These are phyloP conservation scores for Aspergillus proliferans DNA, from an alignment of 2,329 filamentous ascomycete genomes.

Conservation along the genomic window DNA sequence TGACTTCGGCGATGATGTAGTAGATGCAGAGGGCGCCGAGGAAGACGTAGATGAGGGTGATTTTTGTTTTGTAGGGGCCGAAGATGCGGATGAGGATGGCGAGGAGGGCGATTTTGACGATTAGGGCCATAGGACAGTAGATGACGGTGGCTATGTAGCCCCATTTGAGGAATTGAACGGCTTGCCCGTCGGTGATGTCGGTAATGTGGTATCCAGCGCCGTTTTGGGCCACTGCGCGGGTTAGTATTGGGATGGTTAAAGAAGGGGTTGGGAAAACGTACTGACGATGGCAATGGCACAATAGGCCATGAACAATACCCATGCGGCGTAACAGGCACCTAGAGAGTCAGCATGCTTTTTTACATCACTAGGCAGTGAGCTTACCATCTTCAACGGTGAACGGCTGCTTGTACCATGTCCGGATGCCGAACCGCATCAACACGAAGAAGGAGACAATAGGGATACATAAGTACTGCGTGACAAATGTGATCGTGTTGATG, in stretches of 20 bases:
- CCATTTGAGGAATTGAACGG: constrained; percentile 23
- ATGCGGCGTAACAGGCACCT: constrained; percentile 9
- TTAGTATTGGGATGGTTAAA: background rate
- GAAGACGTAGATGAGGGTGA: constrained; percentile 30
- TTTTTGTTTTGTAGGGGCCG: constrained; percentile 26
- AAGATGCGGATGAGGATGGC: constrained; percentile 35
- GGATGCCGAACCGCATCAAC: constrained; percentile 24
- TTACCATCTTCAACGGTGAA: constrained; percentile 30
- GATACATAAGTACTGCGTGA: constrained; percentile 33
- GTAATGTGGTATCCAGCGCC: constrained; percentile 31
- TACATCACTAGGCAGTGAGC: background rate
- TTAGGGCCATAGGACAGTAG: constrained; percentile 37
- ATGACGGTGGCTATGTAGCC: constrained; percentile 34
- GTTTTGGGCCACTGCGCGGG: constrained; percentile 22
- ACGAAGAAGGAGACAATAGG: constrained; percentile 28
- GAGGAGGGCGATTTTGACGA: constrained; percentile 33
- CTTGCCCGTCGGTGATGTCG: constrained; percentile 16
- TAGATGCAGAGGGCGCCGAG: constrained; percentile 29
- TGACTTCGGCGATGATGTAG: constrained; percentile 29
- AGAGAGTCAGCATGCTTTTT: constrained; percentile 8
- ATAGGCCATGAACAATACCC: constrained; percentile 29
- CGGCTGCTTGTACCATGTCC: constrained; percentile 25
- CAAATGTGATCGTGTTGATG: constrained; percentile 26
- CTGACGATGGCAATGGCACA: constrained; percentile 24
- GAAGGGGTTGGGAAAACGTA: constrained; percentile 7